Base-by-base conservation (phyloP, 768 basidiomycete genomes). In the Amanita molliuscula region DNA sequence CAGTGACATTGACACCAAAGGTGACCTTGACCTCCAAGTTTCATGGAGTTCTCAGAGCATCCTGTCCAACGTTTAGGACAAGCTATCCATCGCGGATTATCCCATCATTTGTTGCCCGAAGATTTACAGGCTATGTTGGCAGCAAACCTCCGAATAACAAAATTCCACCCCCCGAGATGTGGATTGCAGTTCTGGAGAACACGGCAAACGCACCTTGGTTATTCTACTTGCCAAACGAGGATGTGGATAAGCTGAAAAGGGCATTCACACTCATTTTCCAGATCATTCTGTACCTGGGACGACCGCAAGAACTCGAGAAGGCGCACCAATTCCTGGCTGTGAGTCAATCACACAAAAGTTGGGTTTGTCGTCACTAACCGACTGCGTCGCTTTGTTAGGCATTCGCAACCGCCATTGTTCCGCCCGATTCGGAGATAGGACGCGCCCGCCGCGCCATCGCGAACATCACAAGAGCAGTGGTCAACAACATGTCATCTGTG, bases 231-330 rank as follows among this genome's bases (percentile, higher is more conserved):
- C 54, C 55, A 3, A 41, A 51, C 13, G 58, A 55, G 16, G 56
- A 47, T 25, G 45, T 47, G 10, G 47, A 55, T 37, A 58, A 55
- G 47, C 25, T 64, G 23, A 50, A 53, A 1, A 50, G 58, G 37
- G 51, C 61, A 1, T 62, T 61, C 47, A 56, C 56, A 2, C 47
- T 64, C 11, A 44, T 64, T 4, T 57, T 61, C 50, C 61, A 60
- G 54, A 58, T 62, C 7, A 54, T 61, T 20, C 26, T 62, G 8
- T 64, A 62, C 44, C 56, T 64, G 16, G 54, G 54, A 34, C 55
- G 60, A 8, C 56, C 60, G 10, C 44, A 55, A 29, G 44, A 43
- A 13, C 41, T 44, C 28, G 46, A 51, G 15, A 52, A 53, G 34
- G 55, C 56, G 2, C 54, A 57, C 37, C 59, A 59, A 18, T 59